These are phyloP conservation scores for Pichia sp. DNA, from an alignment of 1,139 yeast genomes.

Conservation along the genomic window DNA sequence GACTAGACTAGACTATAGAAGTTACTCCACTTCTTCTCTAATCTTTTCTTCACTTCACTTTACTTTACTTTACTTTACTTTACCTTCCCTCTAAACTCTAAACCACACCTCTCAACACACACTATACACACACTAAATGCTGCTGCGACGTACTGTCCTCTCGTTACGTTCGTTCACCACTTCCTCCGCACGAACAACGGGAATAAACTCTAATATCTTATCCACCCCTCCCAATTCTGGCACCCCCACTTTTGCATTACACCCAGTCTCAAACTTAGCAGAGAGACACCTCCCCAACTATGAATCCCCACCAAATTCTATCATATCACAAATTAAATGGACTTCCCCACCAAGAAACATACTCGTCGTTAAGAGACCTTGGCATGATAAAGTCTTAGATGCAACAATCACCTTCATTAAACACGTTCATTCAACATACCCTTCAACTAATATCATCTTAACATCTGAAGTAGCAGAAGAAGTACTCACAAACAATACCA, in stretches of 20 bases:
- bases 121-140: too few relatives aligned
- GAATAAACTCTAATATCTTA: too few relatives aligned
- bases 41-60: too few relatives aligned
- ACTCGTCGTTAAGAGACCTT: conserved; percentile 77
- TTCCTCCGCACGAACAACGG: too few relatives aligned
- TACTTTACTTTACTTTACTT: too few relatives aligned
- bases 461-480: conserved; percentile 73
- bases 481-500: conserved; percentile 2
- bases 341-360: conserved; percentile 56
- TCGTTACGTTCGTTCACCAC: too few relatives aligned
- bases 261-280: conserved; percentile 11
- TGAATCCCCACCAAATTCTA: conserved; percentile 32
- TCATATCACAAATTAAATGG: conserved; percentile 39
- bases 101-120: too few relatives aligned
- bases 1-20: too few relatives aligned
- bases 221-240: conserved; percentile 1
- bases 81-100: too few relatives aligned
- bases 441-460: conserved; percentile 69
- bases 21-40: too few relatives aligned
- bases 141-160: too few relatives aligned
- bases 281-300: conserved; percentile 24
- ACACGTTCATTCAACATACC: conserved; percentile 49
- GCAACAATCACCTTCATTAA: conserved; percentile 63
- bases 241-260: conserved; percentile 2
- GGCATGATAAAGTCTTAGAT: conserved; percentile 55